Conservation (phyloP, 345 rosid species). For the Ailanthus altissimus region DNA sequence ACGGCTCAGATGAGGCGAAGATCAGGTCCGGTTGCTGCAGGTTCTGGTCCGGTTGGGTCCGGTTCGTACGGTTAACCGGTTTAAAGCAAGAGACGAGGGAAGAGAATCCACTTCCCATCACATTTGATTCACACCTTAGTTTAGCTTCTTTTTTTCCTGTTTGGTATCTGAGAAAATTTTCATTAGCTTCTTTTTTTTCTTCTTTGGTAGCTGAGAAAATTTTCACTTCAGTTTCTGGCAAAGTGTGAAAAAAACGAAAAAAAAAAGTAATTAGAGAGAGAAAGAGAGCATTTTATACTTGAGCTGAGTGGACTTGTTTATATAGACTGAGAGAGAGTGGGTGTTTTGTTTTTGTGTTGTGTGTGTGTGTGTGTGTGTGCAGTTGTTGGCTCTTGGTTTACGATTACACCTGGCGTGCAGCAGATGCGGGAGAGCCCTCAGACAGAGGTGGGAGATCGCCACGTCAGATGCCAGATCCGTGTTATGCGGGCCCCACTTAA, state of each 20-base stretch:
- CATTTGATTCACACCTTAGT: constrained; percentile 60
- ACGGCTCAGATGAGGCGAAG: constrained; percentile 61
- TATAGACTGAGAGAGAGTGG: constrained; percentile 23
- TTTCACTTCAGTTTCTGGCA: constrained; percentile 19
- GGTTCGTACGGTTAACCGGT: constrained; percentile 44
- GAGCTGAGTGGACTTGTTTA: constrained; percentile 46
- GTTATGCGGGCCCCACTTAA: constrained; percentile 12
- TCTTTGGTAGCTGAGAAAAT: constrained; percentile 39
- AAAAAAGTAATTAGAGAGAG: constrained; percentile 14
- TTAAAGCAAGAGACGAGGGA: constrained; percentile 72
- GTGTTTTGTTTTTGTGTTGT: background rate
- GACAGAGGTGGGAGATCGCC: constrained; percentile 10
- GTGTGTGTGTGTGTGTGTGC: constrained; percentile 19
- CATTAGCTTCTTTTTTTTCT: constrained; percentile 15
- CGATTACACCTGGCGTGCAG: constrained; percentile 46
- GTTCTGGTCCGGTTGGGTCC: constrained; percentile 34
- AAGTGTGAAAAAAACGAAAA: constrained; percentile 17
- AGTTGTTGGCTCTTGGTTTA: constrained; percentile 44
- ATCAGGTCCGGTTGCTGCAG: constrained; percentile 43
- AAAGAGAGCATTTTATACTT: constrained; percentile 36
- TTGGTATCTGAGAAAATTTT: constrained; percentile 37
- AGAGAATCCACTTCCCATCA: constrained; percentile 97
- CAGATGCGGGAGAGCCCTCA: background rate
- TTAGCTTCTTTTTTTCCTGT: constrained; percentile 21
- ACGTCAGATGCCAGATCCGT: constrained; percentile 30